Base-by-base conservation (phyloP, 805 yeast species). In the Metschnikowia shivogae region DNA sequence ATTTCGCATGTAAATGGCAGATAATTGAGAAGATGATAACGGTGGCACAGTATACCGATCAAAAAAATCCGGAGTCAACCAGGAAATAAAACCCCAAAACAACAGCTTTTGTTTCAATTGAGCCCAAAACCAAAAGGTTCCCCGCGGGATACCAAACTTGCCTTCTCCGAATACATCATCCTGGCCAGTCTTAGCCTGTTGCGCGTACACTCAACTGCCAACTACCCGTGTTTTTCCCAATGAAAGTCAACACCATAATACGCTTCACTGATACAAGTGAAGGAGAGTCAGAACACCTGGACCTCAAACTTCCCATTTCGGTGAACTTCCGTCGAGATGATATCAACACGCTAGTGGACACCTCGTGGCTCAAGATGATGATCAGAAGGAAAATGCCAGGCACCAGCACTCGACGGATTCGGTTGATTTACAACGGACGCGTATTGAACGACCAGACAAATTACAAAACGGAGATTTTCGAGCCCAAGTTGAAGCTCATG, bases 391-490 rank as follows among this genome's bases (percentile, higher is more conserved):
- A 55, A 36, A 60, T 53, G 12, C 26, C 36, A 8, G 39, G 43
- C 17, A 45, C 57, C 7, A 42, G 33, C 10, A 37, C 47, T 31
- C 68, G 76, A 36, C 64, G 90, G 55, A 68, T 86, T 30, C 72
- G 88, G 46, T 72, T 86, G 48, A 82, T 86, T 29, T 79, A 81
- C 58, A 80, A 78, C 50, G 95, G 95, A 12, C 70, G 79, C 40
- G 84, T 86, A 2, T 63, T 86, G 39, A 73, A 74, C 38, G 81
- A 80, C 40, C 63, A 70, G 22, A 77, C 84, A 1, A 74, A 81
- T 55, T 74, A 84, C 53, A 70, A 66, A 24, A 67, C 65, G 17
- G 86, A 82, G 37, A 64, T 80, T 28, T 59, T 66, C 33, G 64
- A 69, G 37, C 65, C 67, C 17, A 51, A 57, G 46, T 46, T 45